Evolutionary conservation across 352 stramenopile species (phyloP).

Genomic region (Pythium angustatum): DNA sequence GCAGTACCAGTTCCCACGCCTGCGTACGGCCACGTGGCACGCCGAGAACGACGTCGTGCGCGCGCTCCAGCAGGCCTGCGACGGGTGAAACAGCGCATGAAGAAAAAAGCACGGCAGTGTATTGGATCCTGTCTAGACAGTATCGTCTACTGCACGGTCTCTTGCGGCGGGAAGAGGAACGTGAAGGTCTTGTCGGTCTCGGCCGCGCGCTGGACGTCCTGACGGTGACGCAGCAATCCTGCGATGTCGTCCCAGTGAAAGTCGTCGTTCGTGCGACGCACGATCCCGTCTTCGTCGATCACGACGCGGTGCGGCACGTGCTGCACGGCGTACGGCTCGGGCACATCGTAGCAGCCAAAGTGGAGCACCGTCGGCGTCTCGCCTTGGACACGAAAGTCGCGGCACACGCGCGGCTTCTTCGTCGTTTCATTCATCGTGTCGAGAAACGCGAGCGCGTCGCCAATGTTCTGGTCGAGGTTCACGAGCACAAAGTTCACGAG

Average conservation of each 20-base stretch:
- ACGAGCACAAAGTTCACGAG: constrained; percentile 64
- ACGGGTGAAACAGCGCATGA: constrained; percentile 22
- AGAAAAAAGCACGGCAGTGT: too few species aligned
- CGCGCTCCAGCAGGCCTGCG: constrained; percentile 48
- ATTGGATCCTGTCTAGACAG: too few species aligned
- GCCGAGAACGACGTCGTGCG: constrained; percentile 54
- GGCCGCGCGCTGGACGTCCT: constrained; percentile 33
- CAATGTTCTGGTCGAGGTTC: constrained; percentile 63
- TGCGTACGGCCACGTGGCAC: constrained; percentile 50
- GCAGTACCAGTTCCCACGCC: constrained; percentile 61
- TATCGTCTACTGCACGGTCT: too few species aligned
- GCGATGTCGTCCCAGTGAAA: constrained; percentile 69
- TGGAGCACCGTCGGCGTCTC: constrained; percentile 53
- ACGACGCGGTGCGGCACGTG: constrained; percentile 53
- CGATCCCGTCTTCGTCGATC: constrained; percentile 45
- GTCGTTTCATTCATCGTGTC: constrained; percentile 42
- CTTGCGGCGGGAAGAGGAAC: too few species aligned
- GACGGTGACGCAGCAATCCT: constrained; percentile 41
- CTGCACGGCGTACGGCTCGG: constrained; percentile 53
- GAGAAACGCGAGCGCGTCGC: constrained; percentile 49
- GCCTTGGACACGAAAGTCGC: constrained; percentile 44
- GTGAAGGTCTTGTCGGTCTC: too few species aligned
- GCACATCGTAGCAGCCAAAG: constrained; percentile 51
- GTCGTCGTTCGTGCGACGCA: constrained; percentile 54
- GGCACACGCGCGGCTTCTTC: constrained; percentile 47